Conservation (phyloP, 2,329 filamentous ascomycete genomes). For the Myriosclerotinia curreyana region DNA sequence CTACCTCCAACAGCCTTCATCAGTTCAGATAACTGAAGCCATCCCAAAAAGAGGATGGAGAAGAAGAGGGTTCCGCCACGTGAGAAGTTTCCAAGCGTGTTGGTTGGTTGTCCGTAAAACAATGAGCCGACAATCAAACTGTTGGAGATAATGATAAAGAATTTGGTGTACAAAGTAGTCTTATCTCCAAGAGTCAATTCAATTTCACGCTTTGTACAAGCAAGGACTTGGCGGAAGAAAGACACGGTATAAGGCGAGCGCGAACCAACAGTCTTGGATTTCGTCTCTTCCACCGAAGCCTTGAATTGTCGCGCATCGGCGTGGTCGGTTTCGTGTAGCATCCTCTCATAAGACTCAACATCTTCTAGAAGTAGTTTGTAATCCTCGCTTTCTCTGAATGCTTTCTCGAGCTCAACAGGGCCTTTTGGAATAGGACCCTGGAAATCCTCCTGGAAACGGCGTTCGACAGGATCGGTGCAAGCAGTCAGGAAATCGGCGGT, state of each 20-base stretch:
- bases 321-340: constrained; percentile 55
- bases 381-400: constrained; percentile 61
- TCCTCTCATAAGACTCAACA: constrained; percentile 57
- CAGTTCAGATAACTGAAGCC: constrained; percentile 74
- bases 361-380: constrained; percentile 61
- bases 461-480: constrained; percentile 69
- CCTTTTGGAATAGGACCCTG: constrained; percentile 60
- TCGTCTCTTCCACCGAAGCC: constrained; percentile 60
- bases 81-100: constrained; percentile 60
- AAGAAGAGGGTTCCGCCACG: constrained; percentile 64
- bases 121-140: constrained; percentile 73
- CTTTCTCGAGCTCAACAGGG: constrained; percentile 58
- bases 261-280: constrained; percentile 65
- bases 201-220: constrained; percentile 68
- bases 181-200: constrained; percentile 76
- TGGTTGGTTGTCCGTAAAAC: constrained; percentile 65
- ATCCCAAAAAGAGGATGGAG: constrained; percentile 63
- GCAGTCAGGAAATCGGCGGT: constrained; percentile 77
- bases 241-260: constrained; percentile 75
- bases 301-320: constrained; percentile 64
- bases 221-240: constrained; percentile 66
- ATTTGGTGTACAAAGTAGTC: constrained; percentile 72
- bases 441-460: constrained; percentile 60
- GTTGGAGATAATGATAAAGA: constrained; percentile 74
- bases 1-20: constrained; percentile 74